Base-by-base conservation (phyloP, 306 rosid genomes). In the Nissolia schottii region DNA sequence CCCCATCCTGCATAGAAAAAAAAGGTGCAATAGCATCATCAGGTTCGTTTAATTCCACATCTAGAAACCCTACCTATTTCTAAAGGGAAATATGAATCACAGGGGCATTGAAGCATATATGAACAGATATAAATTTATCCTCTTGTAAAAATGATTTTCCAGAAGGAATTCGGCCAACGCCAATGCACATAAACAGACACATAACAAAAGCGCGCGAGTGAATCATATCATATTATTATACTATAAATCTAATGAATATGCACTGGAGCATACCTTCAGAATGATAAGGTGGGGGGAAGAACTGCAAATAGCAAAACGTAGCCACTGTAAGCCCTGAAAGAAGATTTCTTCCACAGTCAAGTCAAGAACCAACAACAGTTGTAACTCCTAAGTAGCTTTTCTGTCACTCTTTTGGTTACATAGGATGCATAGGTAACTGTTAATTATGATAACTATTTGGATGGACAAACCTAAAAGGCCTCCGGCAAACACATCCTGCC, bases 401-500 rank as follows among this genome's bases (percentile, higher is more conserved):
- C 15, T 15, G 14, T 5, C 49, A 12, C 49, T 41, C 22, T 27
- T 35, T 9, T 0, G 7, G 77, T 19, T 23, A 5, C 55, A 9
- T 29, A 22, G 51, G 19, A 31, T 20, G 46, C 53, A 4, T 40
- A 70, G 40, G 23, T 64, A 64, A 50, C 37, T 43, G n/a, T 15
- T n/a, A 19, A 45, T 45, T 11, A 51, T 54, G 58, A 28, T 10
- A 71, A 37, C 23, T 22, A 70, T 22, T 58, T 34, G 64, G 70
- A 23, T 29, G 16, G 65, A 79, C 92, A 51, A 51, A 92, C 98
- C 98, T 49, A 90, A 51, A 53, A 92, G 86, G 18, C 91, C 92
- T 84, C 97, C 97, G 2, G 89, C 94, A 82, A 92, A 86, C 67
- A 92, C 97, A 9, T 92, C 97, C 73, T 87, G 83, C 96, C 98